Evolutionary conservation across 371 early-diverging fungal species (phyloP).

Genomic region (Mucor piriformis): DNA sequence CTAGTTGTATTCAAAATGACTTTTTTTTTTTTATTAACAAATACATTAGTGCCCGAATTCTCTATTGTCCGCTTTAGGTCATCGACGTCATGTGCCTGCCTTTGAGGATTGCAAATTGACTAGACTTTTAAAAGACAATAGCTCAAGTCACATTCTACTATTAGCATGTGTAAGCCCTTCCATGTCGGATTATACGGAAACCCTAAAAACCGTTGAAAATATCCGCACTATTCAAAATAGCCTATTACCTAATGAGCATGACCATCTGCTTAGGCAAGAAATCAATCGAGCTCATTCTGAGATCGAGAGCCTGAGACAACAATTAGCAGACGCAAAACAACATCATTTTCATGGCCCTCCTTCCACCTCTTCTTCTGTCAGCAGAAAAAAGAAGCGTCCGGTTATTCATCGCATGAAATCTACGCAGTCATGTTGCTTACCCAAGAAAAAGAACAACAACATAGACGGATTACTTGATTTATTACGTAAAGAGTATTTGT

Average conservation of each 20-base stretch:
- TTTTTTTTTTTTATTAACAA: neutral
- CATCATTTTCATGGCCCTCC: neutral
- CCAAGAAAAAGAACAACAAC: neutral
- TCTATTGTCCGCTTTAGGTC: conserved; percentile 96
- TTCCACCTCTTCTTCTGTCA: conserved; percentile 7
- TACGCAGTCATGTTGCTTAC: neutral
- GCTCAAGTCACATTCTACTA: conserved; percentile 76
- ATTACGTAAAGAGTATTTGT: conserved; percentile 8
- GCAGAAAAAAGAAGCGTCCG: conserved; percentile 3
- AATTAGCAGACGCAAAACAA: neutral
- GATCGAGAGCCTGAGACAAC: neutral
- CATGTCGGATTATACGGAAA: conserved; percentile 76
- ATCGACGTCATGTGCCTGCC: conserved; percentile 80
- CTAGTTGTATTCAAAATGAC: too few relatives aligned
- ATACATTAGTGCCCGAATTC: conserved; percentile 71
- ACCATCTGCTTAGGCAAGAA: neutral
- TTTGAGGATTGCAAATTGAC: conserved; percentile 95
- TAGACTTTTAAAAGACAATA: conserved; percentile 18
- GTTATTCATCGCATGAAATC: conserved; percentile 11
- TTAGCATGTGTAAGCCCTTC: conserved; percentile 85
- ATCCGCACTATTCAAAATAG: conserved; percentile 80
- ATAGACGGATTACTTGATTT: conserved; percentile 9
- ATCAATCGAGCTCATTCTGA: conserved; percentile 12
- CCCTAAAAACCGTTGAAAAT: conserved; percentile 85
- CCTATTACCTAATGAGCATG: conserved; percentile 23